Base-by-base conservation (phyloP, 352 stramenopile genomes). In the Phytopythium delawarense region DNA sequence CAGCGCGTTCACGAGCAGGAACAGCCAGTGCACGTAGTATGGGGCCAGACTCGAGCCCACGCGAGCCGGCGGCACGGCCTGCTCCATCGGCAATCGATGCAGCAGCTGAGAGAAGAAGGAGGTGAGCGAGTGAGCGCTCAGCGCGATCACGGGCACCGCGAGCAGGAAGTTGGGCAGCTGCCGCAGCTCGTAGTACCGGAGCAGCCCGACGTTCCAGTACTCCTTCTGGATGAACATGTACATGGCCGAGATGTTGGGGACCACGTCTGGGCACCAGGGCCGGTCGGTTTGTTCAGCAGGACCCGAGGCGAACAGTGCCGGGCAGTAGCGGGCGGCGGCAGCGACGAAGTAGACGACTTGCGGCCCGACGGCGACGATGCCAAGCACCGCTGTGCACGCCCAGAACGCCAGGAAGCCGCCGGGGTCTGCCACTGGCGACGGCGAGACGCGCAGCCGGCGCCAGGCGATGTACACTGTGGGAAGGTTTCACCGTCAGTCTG, bases 91-190 rank as follows among this genome's bases (percentile, higher is more conserved):
- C 4, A 7, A 32, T 4, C 51, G 28, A 4, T 30, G 9, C 51
- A 20, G 15, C 20, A 12, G 20, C 4, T 9, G 21, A 15, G 37
- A 40, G 40, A 88, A 80, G 61, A 81, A 98, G 11, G 59, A 55
- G 16, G 68, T 51, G 32, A 91, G 74, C 25, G 77, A 79, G 44
- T 79, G 68, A 20, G 68, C 61, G 57, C 83, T 90, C 18, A 98
- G 67, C 3, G 65, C n/a, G 20, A 98, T 53, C 32, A 97, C 84
- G 1, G 96, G 96, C 25, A 76, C 51, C 16, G 96, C 96, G 23
- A 98, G 79, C 2, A 98, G 32, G 63, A 98, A 98, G 65, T 98
- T 98, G 35, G 96, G 96, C 46, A 98, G 63, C 68, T 99, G 94
- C 68, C 97, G 96, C 64, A 81, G 62, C 70, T 97, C 69, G 72